Percentiles rank a stretch among this genome's conserved stretches.
Conservation (phyloP, 352 stramenopile species). For the Phytophthora niederhauseri region DNA sequence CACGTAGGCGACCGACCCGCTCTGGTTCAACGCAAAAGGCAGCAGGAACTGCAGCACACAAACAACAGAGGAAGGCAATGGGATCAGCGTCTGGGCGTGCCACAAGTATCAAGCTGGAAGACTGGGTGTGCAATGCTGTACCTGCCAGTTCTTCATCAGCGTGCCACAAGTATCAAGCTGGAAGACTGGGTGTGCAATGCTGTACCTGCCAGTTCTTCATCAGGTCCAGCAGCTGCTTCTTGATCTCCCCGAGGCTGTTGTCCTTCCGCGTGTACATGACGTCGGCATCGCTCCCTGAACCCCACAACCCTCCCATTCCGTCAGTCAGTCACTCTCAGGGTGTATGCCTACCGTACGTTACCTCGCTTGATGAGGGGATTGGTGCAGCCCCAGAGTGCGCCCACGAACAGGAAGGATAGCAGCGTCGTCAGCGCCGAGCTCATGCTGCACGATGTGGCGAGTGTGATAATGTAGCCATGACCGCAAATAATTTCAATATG, state of each 20-base stretch:
- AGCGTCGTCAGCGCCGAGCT: constrained; percentile 45
- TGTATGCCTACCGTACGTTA: constrained; percentile 14
- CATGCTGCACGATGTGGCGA: constrained; percentile 20
- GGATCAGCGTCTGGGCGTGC: neutral
- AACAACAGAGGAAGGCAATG: constrained; percentile 1
- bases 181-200: too few species aligned
- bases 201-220: constrained; percentile 78
- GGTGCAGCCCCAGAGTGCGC: constrained; percentile 87
- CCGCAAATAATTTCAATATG: neutral
- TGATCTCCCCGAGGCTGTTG: constrained; percentile 63
- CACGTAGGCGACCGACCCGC: constrained; percentile 81
- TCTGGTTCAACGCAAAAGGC: constrained; percentile 87
- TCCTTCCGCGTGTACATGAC: constrained; percentile 62
- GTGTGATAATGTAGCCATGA: neutral
- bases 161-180: too few species aligned
- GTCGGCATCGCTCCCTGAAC: constrained; percentile 53
- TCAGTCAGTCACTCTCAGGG: neutral
- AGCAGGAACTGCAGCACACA: constrained; percentile 64
- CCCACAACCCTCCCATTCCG: neutral
- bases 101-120: too few species aligned
- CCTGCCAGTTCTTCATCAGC: constrained; percentile 73
- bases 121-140: constrained; percentile 12
- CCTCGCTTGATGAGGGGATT: constrained; percentile 88
- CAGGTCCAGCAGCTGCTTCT: constrained; percentile 50
- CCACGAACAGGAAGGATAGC: constrained; percentile 82